phyloP scores from a whole-genome alignment of 805 yeast genomes.

The Candida boleticola region DNA sequence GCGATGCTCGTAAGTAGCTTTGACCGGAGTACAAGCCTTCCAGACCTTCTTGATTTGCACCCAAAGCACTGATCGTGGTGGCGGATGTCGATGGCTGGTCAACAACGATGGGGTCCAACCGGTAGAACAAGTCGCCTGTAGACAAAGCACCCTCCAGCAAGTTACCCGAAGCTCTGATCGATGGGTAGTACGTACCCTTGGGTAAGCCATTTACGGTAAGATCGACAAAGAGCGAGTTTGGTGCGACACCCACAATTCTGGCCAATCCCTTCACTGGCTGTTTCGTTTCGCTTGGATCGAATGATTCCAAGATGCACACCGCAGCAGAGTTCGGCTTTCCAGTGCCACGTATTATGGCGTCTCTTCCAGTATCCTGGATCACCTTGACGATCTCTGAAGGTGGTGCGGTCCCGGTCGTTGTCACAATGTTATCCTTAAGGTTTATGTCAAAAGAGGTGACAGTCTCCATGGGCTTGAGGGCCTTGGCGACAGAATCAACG shows the following conservation, averaged over 20 bases:
- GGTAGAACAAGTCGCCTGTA: slow-evolving; percentile 53
- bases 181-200: slow-evolving; percentile 65
- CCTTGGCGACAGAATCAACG: slow-evolving; percentile 54
- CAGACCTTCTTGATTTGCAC: slow-evolving; percentile 22
- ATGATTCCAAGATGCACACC: slow-evolving; percentile 82
- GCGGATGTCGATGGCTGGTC: slow-evolving; percentile 19
- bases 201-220: slow-evolving; percentile 73
- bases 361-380: slow-evolving; percentile 74
- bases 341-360: slow-evolving; percentile 89
- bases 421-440: slow-evolving; percentile 57
- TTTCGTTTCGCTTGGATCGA: slow-evolving; percentile 42
- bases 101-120: slow-evolving; percentile 42
- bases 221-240: slow-evolving; percentile 62
- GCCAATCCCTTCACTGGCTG: slow-evolving; percentile 84
- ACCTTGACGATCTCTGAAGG: slow-evolving; percentile 73
- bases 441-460: slow-evolving; percentile 55
- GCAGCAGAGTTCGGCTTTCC: slow-evolving; percentile 88
- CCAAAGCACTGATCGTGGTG: slow-evolving; percentile 33
- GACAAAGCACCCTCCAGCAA: slow-evolving; percentile 68
- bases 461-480: slow-evolving; percentile 51
- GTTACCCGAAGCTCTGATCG: slow-evolving; percentile 70
- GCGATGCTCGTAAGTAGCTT: slow-evolving; percentile 36
- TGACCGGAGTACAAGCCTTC: slow-evolving; percentile 30
- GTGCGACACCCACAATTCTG: slow-evolving; percentile 68
- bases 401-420: slow-evolving; percentile 66